A percentile compares a stretch with the other conserved stretches of the same genome.
Evolutionary conservation across 1,284 basidiomycete species (phyloP).

Genomic region (Amylostereum areolatum): DNA sequence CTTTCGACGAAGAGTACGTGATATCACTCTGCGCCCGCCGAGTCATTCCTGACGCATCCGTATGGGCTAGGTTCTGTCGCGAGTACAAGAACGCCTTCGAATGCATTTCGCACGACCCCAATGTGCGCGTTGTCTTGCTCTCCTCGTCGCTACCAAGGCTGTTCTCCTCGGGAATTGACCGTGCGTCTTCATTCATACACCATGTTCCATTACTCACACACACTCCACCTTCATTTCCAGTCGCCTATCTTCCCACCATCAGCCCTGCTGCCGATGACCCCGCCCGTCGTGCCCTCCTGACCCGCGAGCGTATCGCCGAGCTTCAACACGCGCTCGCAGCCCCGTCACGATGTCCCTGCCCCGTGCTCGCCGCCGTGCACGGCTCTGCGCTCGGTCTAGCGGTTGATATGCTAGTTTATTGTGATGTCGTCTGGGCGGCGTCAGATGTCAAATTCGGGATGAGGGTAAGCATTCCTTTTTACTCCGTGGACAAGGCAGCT

Average conservation of each 20-base stretch:
- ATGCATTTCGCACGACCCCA: constrained; percentile 44
- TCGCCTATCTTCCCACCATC: constrained; percentile 25
- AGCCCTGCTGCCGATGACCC: constrained; percentile 29
- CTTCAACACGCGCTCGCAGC: constrained; percentile 74
- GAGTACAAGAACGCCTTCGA: constrained; percentile 64
- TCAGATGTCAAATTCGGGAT: constrained; percentile 65
- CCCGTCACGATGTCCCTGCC: constrained; percentile 70
- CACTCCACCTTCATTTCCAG: constrained; percentile 13
- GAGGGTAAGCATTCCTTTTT: too few relatives aligned
- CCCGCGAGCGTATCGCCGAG: constrained; percentile 46
- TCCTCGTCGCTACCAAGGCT: constrained; percentile 64
- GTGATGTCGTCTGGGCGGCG: constrained; percentile 78
- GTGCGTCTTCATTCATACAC: constrained; percentile 48
- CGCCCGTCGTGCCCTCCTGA: constrained; percentile 47
- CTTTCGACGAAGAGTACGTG: constrained; percentile 9
- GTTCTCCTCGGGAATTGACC: constrained; percentile 80
- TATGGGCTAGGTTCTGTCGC: constrained; percentile 78
- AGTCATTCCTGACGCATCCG: too few relatives aligned
- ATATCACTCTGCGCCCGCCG: background rate
- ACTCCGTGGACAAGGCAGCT: too few relatives aligned
- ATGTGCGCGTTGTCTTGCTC: constrained; percentile 67
- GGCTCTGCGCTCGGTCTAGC: constrained; percentile 75
- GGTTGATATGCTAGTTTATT: constrained; percentile 72
- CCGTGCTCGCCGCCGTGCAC: constrained; percentile 83
- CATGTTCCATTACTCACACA: constrained; percentile 5